A percentile compares a stretch with the other conserved stretches of the same genome.
phyloP scores from a whole-genome alignment of 2,329 filamentous ascomycete genomes.

The Shiraia bambusicola region DNA sequence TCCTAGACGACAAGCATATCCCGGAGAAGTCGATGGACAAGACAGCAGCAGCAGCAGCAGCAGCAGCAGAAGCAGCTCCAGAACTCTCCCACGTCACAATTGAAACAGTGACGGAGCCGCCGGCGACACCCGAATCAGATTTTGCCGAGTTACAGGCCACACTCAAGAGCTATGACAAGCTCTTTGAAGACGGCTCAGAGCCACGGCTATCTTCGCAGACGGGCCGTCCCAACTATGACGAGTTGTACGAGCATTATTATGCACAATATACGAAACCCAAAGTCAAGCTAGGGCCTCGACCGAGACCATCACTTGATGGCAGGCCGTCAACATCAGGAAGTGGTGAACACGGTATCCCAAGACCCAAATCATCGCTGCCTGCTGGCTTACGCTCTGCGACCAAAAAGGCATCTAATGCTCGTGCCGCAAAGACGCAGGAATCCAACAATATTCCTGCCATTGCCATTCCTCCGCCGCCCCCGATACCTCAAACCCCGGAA shows the following conservation, averaged over 20 bases:
- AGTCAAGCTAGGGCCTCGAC: constrained; percentile 84
- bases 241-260: constrained; percentile 52
- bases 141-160: constrained; percentile 26
- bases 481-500: constrained; percentile 39
- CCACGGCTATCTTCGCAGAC: constrained; percentile 48
- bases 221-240: constrained; percentile 40
- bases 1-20: constrained; percentile 14
- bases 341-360: constrained; percentile 48
- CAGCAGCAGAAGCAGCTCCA: constrained; percentile 10
- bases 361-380: constrained; percentile 77
- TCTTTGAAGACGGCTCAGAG: constrained; percentile 44
- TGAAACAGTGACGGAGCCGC: constrained; percentile 23
- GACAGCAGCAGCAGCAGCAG: neutral
- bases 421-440: constrained; percentile 42
- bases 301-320: constrained; percentile 73
- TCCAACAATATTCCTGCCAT: constrained; percentile 31
- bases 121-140: constrained; percentile 20
- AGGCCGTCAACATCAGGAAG: constrained; percentile 61
- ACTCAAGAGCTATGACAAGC: constrained; percentile 36
- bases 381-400: constrained; percentile 66
- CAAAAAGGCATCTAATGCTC: constrained; percentile 32
- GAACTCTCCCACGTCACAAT: constrained; percentile 26
- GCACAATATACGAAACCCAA: constrained; percentile 69
- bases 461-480: constrained; percentile 35
- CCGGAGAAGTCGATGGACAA: constrained; percentile 2